Base-by-base conservation (phyloP, 768 basidiomycete genomes). In the Rhodosporidiobolus sp. region DNA sequence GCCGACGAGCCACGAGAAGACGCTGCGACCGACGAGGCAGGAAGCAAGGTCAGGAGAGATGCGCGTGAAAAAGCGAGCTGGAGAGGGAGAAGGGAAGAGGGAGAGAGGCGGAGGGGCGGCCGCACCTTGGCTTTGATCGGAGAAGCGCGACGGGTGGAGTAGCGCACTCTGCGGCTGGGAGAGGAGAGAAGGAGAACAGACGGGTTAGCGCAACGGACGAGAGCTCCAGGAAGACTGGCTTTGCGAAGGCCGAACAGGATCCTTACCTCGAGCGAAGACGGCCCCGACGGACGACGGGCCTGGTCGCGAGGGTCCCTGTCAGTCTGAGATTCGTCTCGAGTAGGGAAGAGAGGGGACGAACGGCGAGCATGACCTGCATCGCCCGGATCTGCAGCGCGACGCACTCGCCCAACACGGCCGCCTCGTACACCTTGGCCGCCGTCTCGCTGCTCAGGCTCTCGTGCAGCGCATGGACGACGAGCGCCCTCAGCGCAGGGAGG, bases 401-500 rank as follows among this genome's bases (percentile, higher is more conserved):
- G 3, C 43, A 64, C 5, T 57, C 60, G 20, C 72, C 72, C 14
- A 76, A 45, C n/a, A 69, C 60, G 20, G 72, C 75, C 20, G 75
- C 75, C 57, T 76, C 72, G 58, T 73, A 74, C 43, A 74, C 72
- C 26, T 60, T 70, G 0, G 69, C 65, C 4, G 63, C 71, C 35
- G 50, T 59, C 43, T 52, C 68, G 26, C 12, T 2, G 34, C 35
- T 22, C 50, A 96, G 82, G 20, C 89, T 86, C 30, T 89, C 87
- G 79, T 99, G 95, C 88, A 98, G 91, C 7, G 93, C 91, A 80
- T 99, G 94, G 75, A 90, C 90, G 32, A 93, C 92, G 32, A 95
- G 84, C 12, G 84, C 83, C 75, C 88, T 87, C 26, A 99, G 83
- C 78, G 94, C 88, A 3, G 85, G 80, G 62, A 97, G 84, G 28